Percentiles rank a stretch among this genome's conserved stretches.
These are phyloP conservation scores for Entomortierella lignicola DNA, from an alignment of 192 early-diverging fungal genomes.

Conservation along the genomic window DNA sequence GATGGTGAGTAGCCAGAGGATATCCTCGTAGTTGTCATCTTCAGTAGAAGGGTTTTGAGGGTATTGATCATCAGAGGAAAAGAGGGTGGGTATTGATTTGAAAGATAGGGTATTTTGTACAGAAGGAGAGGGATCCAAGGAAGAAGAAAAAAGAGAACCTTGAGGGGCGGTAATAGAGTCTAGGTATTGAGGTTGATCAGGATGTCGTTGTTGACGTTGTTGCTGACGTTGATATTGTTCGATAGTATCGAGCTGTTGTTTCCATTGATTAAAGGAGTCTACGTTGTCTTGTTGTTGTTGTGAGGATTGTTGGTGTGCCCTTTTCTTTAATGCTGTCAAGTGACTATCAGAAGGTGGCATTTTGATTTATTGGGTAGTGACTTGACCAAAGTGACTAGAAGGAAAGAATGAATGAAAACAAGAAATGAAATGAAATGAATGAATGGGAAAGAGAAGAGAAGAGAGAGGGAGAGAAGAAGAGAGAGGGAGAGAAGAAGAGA, in stretches of 20 bases:
- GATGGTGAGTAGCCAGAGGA: slow-evolving; percentile 28
- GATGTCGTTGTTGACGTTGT: slow-evolving; percentile 5
- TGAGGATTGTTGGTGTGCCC: neutral
- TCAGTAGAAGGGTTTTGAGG: neutral
- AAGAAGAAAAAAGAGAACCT: neutral
- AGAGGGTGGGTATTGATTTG: slow-evolving; percentile 12
- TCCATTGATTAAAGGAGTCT: slow-evolving; percentile 9
- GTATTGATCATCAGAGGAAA: neutral
- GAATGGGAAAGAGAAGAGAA: neutral
- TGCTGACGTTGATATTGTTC: slow-evolving; percentile 5
- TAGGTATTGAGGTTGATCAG: slow-evolving; percentile 6
- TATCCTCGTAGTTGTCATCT: slow-evolving; percentile 27
- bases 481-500: neutral
- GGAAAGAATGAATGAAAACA: neutral
- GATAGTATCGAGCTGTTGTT: neutral
- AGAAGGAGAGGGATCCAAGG: neutral
- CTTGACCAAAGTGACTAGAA: neutral
- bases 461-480: neutral
- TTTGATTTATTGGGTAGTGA: neutral
- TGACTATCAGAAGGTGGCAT: neutral
- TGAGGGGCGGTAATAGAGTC: slow-evolving; percentile 11
- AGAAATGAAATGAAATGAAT: neutral
- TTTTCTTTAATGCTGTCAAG: slow-evolving; percentile 1
- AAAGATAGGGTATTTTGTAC: neutral
- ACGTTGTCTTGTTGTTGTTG: neutral